Evolutionary conservation across 768 basidiomycete species (phyloP).

Genomic region (Trametes meyenii): DNA sequence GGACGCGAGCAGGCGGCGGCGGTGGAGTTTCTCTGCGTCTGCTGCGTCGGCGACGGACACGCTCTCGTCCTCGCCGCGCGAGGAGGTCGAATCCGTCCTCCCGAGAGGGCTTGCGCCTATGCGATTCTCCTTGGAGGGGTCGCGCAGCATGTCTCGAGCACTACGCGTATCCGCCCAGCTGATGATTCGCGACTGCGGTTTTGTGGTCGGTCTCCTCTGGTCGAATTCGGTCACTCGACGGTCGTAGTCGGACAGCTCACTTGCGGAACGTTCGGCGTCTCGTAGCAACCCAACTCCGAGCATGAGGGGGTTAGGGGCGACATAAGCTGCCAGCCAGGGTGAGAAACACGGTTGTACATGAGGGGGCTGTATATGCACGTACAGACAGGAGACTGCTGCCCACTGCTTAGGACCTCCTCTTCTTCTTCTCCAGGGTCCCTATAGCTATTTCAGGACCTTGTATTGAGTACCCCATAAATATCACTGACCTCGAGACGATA

Average conservation of each 20-base stretch:
- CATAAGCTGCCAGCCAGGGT: constrained; percentile 19
- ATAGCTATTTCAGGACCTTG: background rate
- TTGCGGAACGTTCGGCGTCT: constrained; percentile 28
- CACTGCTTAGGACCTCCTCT: constrained; percentile 76
- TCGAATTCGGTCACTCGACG: constrained; percentile 41
- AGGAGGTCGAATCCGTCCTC: constrained; percentile 4
- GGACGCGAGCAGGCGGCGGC: constrained; percentile 13
- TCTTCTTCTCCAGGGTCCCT: constrained; percentile 49
- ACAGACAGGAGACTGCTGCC: constrained; percentile 76
- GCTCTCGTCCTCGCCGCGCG: constrained; percentile 14
- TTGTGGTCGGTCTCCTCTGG: constrained; percentile 44
- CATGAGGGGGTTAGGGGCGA: constrained; percentile 23
- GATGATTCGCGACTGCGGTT: constrained; percentile 46
- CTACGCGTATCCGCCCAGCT: constrained; percentile 60
- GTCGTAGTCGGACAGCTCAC: constrained; percentile 38
- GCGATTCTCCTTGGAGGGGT: constrained; percentile 11
- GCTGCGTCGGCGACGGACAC: background rate
- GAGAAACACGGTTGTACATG: background rate
- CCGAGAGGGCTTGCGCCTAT: constrained; percentile 18
- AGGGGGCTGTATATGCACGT: constrained; percentile 26
- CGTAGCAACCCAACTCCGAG: constrained; percentile 23
- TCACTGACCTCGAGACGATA: constrained; percentile 43
- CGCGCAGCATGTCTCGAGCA: constrained; percentile 39
- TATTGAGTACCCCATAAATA: background rate
- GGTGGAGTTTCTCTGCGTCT: constrained; percentile 13